Conservation (phyloP, 2,329 filamentous ascomycete species). For the Aspergillus sp. region DNA sequence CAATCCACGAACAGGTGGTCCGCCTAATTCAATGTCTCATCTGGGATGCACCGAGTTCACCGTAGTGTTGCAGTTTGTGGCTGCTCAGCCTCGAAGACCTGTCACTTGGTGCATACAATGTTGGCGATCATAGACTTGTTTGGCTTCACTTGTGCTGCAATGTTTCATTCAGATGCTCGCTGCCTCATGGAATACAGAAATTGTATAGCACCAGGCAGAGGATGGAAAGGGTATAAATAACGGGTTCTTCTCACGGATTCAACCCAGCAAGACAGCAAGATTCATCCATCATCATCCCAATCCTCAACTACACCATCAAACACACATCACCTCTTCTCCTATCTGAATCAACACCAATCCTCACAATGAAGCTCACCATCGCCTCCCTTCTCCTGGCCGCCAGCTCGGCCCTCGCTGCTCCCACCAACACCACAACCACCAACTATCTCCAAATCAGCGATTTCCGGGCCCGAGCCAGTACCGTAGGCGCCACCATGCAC, state of each 20-base stretch:
- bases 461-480: constrained; percentile 4
- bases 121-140: not conserved
- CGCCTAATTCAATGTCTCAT: no score
- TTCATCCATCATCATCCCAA: not conserved
- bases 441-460: constrained; percentile 9
- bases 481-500: constrained; percentile 8
- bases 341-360: not conserved
- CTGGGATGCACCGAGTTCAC: not conserved
- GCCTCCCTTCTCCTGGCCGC: constrained; percentile 10
- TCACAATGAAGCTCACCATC: constrained; percentile 13
- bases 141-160: not conserved
- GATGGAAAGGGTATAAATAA: not conserved
- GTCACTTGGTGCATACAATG: not conserved
- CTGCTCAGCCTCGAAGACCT: not conserved
- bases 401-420: constrained; percentile 10
- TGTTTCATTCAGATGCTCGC: not conserved
- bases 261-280: not conserved
- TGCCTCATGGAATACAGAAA: not conserved
- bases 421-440: constrained; percentile 1
- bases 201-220: not conserved
- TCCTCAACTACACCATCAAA: not conserved
- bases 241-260: not conserved
- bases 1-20: no score
- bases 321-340: not conserved
- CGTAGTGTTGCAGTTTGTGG: not conserved